These are phyloP conservation scores for Hypoxylon sp. DNA, from an alignment of 2,329 filamentous ascomycete species.

Conservation along the genomic window DNA sequence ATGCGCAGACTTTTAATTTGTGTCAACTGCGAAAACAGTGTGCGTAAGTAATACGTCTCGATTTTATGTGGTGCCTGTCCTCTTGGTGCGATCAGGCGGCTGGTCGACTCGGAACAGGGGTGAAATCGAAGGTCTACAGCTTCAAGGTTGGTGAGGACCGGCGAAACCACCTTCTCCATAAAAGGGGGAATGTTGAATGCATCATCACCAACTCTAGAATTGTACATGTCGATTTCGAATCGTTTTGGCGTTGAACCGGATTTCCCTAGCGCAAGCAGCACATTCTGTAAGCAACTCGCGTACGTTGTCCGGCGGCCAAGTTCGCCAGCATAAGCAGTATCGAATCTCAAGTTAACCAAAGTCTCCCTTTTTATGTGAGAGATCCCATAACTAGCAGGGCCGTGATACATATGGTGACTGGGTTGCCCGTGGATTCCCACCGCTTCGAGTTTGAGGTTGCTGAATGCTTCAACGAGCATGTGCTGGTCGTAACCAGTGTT, in stretches of 20 bases:
- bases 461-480: constrained; percentile 39
- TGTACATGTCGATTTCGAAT: constrained; percentile 13
- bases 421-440: constrained; percentile 4
- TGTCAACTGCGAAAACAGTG: constrained; percentile 24
- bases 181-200: constrained; percentile 35
- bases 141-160: constrained; percentile 28
- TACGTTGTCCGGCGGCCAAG: background rate
- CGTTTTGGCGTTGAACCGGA: constrained; percentile 27
- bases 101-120: background rate
- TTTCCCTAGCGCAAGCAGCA: constrained; percentile 36
- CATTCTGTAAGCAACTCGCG: constrained; percentile 23
- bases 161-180: constrained; percentile 20
- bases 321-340: background rate
- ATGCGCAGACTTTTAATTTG: constrained; percentile 23
- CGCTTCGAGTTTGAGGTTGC: constrained; percentile 36
- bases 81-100: constrained; percentile 6
- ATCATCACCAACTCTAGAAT: constrained; percentile 2
- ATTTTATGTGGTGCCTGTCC: constrained; percentile 4
- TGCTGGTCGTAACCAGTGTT: constrained; percentile 25
- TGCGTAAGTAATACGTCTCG: constrained; percentile 26
- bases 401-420: background rate
- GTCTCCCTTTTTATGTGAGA: constrained; percentile 25
- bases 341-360: constrained; percentile 1
- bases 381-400: constrained; percentile 11
- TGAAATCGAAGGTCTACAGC: constrained; percentile 10